Base-by-base conservation (phyloP, 2,329 filamentous ascomycete genomes). In the Metarhizium guizhouense region DNA sequence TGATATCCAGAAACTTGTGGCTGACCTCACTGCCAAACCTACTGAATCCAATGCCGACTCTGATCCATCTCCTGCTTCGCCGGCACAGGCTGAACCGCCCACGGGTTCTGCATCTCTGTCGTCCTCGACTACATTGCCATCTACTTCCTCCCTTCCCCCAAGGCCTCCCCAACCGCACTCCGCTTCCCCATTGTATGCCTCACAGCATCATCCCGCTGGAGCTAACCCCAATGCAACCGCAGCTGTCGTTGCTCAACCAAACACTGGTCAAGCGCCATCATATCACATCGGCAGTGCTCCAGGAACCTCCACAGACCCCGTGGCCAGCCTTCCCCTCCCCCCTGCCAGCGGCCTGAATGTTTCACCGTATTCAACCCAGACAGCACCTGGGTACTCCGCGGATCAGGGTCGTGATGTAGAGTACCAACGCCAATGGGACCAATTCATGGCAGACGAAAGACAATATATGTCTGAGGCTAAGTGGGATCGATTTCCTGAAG, bases 401-500 rank as follows among this genome's bases (percentile, higher is more conserved):
- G 65, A 69, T 60, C 62, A 62, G 60, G 57, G 60, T 55, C 64
- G 70, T 60, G 79, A 69, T 56, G 60, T 63, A 59, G 71, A 85
- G 56, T 77, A 81, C 54, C 84, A 89, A 65, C 80, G 81, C 63
- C 77, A 79, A 51, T 93, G 88, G 72, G 87, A 91, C 56, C 77
- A 80, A 13, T 93, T 92, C 66, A 73, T 90, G 56, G 76, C 80
- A 45, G 84, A 90, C 61, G 89, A 93, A 70, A 80, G 86, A 58
- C 81, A 80, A 61, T 90, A 90, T 68, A 87, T 90, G 62, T 82
- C 83, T 0, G 87, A 92, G 64, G 88, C 86, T 34, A 84, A 87
- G 63, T 93, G 88, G 88, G 87, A 92, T 64, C 82, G 84, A 59
- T 93, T 93, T 64, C 88, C 89, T 0, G 78, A 84, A 53, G 86